Evolutionary conservation across 768 basidiomycete genomes (phyloP).

Genomic region (Coprinopsis cinerea): DNA sequence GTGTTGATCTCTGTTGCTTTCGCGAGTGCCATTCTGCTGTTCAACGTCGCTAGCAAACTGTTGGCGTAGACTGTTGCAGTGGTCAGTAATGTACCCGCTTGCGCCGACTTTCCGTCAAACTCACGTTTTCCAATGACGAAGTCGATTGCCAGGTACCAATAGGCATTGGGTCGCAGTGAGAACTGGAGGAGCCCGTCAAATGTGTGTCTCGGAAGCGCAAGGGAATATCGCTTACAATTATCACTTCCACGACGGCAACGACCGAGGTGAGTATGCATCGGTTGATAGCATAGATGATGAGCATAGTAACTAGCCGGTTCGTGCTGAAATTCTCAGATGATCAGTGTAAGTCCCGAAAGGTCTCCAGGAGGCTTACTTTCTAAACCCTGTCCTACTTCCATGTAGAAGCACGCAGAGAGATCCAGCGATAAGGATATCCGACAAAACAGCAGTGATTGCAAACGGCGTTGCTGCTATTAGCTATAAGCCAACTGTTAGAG

Average conservation of each 20-base stretch:
- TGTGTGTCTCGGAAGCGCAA: neutral
- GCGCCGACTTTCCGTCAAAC: constrained; percentile 6
- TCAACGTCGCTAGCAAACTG: constrained; percentile 39
- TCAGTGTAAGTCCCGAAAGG: neutral
- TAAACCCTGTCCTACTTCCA: constrained; percentile 32
- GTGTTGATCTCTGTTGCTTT: constrained; percentile 5
- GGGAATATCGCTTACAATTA: constrained; percentile 23
- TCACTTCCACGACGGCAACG: constrained; percentile 33
- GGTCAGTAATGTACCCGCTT: neutral
- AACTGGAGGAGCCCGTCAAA: constrained; percentile 20
- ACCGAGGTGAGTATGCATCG: constrained; percentile 41
- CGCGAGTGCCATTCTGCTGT: constrained; percentile 19
- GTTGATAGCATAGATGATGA: constrained; percentile 46
- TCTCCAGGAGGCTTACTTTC: constrained; percentile 20
- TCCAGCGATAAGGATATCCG: constrained; percentile 38
- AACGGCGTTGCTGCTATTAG: constrained; percentile 38
- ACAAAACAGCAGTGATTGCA: constrained; percentile 38
- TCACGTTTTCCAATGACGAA: constrained; percentile 44
- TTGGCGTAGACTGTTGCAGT: constrained; percentile 42
- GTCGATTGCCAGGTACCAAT: constrained; percentile 35
- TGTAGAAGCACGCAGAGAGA: constrained; percentile 37
- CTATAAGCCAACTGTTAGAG: constrained; percentile 15
- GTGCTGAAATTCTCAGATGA: constrained; percentile 24
- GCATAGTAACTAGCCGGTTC: constrained; percentile 32
- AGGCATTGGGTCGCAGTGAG: constrained; percentile 23